Evolutionary conservation across 805 yeast species (phyloP), one percentile per base, ranked within the genome.

Genomic region (Scheffersomyces coipomensis): DNA sequence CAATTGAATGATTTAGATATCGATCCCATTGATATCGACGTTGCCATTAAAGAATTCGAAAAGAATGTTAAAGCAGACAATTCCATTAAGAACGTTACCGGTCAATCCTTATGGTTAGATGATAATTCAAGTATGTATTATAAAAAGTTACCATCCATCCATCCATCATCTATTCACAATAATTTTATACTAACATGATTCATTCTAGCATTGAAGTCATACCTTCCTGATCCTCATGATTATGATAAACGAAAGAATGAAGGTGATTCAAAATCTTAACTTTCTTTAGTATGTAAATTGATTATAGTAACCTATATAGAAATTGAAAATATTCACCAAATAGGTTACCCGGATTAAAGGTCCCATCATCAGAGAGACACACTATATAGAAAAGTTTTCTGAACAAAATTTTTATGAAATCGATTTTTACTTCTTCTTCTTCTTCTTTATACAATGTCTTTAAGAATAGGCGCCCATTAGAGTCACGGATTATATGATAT

Each of bases 391-490:
- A n/a, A n/a, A n/a, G n/a, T n/a, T n/a, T n/a, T n/a, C n/a, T n/a
- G n/a, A n/a, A n/a, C n/a, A n/a, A n/a, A n/a, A n/a, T n/a, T n/a
- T n/a, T n/a, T n/a, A n/a, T n/a, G n/a, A n/a, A n/a, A n/a, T n/a
- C n/a, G n/a, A n/a, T n/a, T n/a, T 37, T 26, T 15, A 11, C 19
- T 42, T 21, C 42, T 50, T 51, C 23, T 37, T 46, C 51, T 53
- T 56, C 42, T 54, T 62, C 64, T 58, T 59, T 43, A 58, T 58
- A 62, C 68, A 67, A 66, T 67, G 73, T 65, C 69, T 66, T 63
- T 58, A 43, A 48, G 47, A 34, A 64, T 75, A 83, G 93, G 85
- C 90, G 83, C 91, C 93, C 91, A 77, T 78, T 77, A 78, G 83
- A 78, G 83, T 78, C 81, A 77, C 83, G 78, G 79, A 56, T 62